These are phyloP conservation scores for Penstemon eatonii DNA, from an alignment of 257 asterid genomes.

Conservation along the genomic window DNA sequence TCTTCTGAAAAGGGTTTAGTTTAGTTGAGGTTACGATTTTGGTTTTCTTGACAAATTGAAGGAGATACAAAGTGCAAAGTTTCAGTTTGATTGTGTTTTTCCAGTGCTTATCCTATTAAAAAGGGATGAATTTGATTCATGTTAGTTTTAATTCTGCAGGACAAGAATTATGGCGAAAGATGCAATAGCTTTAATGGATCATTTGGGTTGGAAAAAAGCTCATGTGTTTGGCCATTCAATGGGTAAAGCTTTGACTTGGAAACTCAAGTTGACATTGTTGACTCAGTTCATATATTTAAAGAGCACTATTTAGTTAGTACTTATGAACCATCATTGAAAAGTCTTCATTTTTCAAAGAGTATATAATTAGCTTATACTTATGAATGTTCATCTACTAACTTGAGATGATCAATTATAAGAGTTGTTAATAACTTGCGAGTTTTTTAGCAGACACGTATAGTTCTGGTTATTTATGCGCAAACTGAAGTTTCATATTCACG, in stretches of 20 bases:
- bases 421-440: background rate
- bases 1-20: constrained; percentile 9
- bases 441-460: no score
- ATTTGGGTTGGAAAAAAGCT: constrained; percentile 88
- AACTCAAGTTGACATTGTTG: constrained; percentile 33
- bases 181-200: constrained; percentile 93
- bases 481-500: background rate
- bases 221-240: constrained; percentile 97
- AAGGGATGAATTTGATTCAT: background rate
- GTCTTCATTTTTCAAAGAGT: background rate
- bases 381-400: background rate
- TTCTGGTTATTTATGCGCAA: background rate
- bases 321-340: constrained; percentile 4
- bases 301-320: background rate
- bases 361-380: background rate
- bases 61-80: constrained; percentile 26
- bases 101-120: constrained; percentile 11
- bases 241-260: constrained; percentile 62
- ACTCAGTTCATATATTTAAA: constrained; percentile 3
- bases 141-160: constrained; percentile 39
- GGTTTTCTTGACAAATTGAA: constrained; percentile 21
- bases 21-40: constrained; percentile 18
- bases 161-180: constrained; percentile 89
- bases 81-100: constrained; percentile 7
- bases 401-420: no score